Conservation (phyloP, 2,329 filamentous ascomycete species). For the Penicillium sp. region DNA sequence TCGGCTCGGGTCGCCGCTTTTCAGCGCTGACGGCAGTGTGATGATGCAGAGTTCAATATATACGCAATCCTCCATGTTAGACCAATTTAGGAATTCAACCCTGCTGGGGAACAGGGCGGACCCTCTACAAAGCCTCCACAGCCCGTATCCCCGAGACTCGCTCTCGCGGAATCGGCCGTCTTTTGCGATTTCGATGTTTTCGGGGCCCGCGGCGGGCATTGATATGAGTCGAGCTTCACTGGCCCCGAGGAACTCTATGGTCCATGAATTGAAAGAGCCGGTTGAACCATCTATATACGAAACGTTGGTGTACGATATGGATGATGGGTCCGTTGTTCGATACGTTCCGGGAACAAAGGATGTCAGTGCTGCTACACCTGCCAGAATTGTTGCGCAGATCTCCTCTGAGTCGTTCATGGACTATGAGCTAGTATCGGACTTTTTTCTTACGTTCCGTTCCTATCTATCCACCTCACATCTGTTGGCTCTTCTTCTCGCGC, state of each 20-base stretch:
- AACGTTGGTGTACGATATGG: constrained; percentile 71
- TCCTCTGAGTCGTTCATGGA: constrained; percentile 94
- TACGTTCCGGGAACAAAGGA: constrained; percentile 68
- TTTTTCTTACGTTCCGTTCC: constrained; percentile 89
- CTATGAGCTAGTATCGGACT: constrained; percentile 94
- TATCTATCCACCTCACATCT: constrained; percentile 77
- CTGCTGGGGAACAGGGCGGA: constrained; percentile 44
- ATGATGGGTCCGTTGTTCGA: constrained; percentile 76
- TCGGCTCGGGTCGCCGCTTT: constrained; percentile 74
- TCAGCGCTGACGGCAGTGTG: constrained; percentile 71
- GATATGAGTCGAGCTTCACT: constrained; percentile 31
- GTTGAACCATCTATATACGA: constrained; percentile 68
- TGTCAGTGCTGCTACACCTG: constrained; percentile 84
- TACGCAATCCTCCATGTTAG: constrained; percentile 61
- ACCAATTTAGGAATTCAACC: constrained; percentile 65
- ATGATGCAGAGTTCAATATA: constrained; percentile 78
- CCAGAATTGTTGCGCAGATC: constrained; percentile 89
- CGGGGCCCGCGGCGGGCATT: constrained; percentile 30
- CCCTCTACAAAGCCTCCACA: constrained; percentile 22
- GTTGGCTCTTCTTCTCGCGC: constrained; percentile 76
- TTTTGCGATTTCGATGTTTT: constrained; percentile 39
- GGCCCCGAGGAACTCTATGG: constrained; percentile 40
- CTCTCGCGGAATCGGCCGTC: constrained; percentile 29
- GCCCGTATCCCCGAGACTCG: constrained; percentile 27
- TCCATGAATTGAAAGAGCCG: constrained; percentile 58